Base-by-base conservation (phyloP, 345 rosid genomes). In the Moricandia moricandioides region DNA sequence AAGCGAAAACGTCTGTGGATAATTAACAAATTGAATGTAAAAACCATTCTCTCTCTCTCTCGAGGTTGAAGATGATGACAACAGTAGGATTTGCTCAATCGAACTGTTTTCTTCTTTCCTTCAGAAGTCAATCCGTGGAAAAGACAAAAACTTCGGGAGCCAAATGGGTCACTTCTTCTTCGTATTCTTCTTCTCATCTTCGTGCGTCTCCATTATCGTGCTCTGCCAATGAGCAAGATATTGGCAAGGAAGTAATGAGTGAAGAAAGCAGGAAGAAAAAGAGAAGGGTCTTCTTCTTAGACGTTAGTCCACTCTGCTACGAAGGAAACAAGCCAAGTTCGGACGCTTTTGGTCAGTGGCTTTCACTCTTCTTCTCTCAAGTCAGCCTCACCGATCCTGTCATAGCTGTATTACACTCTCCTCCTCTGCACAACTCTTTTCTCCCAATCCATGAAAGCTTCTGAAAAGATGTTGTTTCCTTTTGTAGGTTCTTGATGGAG, bases 201-300 rank as follows among this genome's bases (percentile, higher is more conserved):
- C 17, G 26, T 34, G 45, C 45, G 7, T 2, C 4, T 47, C 51
- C 29, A 31, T 47, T 65, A 0, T 21, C 37, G 9, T 54, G 37
- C 12, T 55, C 66, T 31, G 61, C 80, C 43, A 29, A 82, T 57
- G 83, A 45, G 80, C 84, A 80, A 65, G 49, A 17, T 47, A 13
- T 45, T 16, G n/a, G 65, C 1, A 62, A 66, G 12, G 62, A 18
- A 16, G 84, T 75, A 24, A 27, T 43, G 57, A 70, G 8, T 21
- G 83, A 67, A 52, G 51, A 67, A 61, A 61, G 27, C 39, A 71
- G 45, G 52, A 79, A 65, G 56, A 75, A 78, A 9, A 89, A 80
- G 83, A 85, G 80, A 82, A 91, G 95, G 89, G 95, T 90, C 2
- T 94, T 91, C 83, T 84, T 94, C 73, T 81, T 91, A 86, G 98